phyloP scores from a whole-genome alignment of 2,329 filamentous ascomycete species.

The Madurella mycetomatis region DNA sequence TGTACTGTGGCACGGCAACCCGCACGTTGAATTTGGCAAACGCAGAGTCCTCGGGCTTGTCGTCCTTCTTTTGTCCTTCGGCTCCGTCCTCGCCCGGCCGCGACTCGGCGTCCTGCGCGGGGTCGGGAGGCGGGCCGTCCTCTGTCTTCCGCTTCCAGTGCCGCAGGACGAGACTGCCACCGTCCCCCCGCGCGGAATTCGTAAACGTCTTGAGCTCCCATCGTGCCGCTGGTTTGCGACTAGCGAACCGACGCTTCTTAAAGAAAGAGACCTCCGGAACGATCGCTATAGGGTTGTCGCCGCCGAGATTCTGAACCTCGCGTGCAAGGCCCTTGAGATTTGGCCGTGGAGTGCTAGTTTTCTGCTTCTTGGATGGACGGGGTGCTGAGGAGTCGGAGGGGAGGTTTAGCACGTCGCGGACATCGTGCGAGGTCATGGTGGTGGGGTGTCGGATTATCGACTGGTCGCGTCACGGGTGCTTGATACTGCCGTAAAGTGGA shows the following conservation, averaged over 20 bases:
- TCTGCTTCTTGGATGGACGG: constrained; percentile 70
- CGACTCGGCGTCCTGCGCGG: constrained; percentile 28
- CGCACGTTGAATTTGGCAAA: constrained; percentile 89
- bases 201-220: constrained; percentile 70
- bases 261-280: constrained; percentile 57
- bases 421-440: constrained; percentile 69
- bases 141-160: constrained; percentile 74
- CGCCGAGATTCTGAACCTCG: constrained; percentile 61
- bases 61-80: constrained; percentile 25
- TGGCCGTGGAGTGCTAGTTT: constrained; percentile 55
- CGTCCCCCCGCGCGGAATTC: constrained; percentile 67
- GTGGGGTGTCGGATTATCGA: constrained; percentile 17
- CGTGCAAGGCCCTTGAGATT: constrained; percentile 61
- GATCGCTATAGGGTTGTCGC: constrained; percentile 63
- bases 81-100: constrained; percentile 32
- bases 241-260: constrained; percentile 54
- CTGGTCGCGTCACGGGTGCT: constrained; percentile 13
- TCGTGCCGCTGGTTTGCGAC: constrained; percentile 50
- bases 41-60: constrained; percentile 49
- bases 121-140: constrained; percentile 34
- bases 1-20: constrained; percentile 74
- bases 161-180: constrained; percentile 61
- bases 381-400: constrained; percentile 53
- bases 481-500: background rate
- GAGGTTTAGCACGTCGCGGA: constrained; percentile 84